Base-by-base conservation (phyloP, 768 basidiomycete species). In the Suillus brevipes region DNA sequence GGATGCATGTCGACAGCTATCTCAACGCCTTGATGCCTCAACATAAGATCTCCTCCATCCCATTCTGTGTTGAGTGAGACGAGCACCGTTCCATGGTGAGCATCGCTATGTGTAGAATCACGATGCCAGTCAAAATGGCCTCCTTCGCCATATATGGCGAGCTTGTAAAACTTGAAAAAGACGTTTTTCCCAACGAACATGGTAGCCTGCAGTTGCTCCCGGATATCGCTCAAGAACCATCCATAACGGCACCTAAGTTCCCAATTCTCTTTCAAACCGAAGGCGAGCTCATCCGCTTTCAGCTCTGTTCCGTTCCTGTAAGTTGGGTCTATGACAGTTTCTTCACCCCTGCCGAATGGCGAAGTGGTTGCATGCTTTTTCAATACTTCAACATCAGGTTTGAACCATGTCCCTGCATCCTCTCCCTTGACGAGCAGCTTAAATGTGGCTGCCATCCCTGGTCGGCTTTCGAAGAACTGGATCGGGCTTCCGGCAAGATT, bases 51-150 rank as follows among this genome's bases (percentile, higher is more conserved):
- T n/a, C 31, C 53, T 34, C 53, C 31, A 10, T 53, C 52, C 52
- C 52, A 53, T 20, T 53, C 10, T 2, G 52, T 53, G 52, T 53
- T 53, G 2, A 53, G 52, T 53, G 31, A 31, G 31, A 53, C 18
- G 31, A 53, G 52, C 28, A 34, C 31, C 5, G 18, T 53, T 20
- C 52, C 53, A 55, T 55, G 53, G 10, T 55, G 53, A 55, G 53
- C 31, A 34, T 55, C 31, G 18, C 31, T 55, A 20, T 55, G 53
- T 12, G 53, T 55, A 0, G 53, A 55, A 8, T 55, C 53, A 55
- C 53, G 53, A 55, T 55, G 53, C 53, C 53, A 55, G 53, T 55
- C 53, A 12, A 55, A 55, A 34, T 55, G 53, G 12, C 53, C 53
- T n/a, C 53, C 53, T 55, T 55, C 53, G 0, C 31, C 53, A 10